These are phyloP conservation scores for Phytopythium litorale DNA, from an alignment of 352 stramenopile species.

Conservation along the genomic window DNA sequence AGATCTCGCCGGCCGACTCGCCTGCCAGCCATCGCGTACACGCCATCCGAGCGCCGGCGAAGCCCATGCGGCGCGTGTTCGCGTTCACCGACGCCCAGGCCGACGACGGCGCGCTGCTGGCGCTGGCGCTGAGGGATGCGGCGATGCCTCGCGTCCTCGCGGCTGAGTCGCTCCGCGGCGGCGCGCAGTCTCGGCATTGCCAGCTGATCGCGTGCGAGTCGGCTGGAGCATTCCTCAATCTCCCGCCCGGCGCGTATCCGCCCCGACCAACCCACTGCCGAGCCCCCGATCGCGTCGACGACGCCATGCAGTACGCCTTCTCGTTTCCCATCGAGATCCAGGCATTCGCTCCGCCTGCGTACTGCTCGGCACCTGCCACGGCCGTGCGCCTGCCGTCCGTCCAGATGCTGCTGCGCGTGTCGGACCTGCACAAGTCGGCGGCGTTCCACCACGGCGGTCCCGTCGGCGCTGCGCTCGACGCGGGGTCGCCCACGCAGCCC, in stretches of 20 bases:
- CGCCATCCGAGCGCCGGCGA: neutral
- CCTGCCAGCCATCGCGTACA: neutral
- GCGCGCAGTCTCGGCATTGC: neutral
- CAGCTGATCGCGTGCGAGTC: neutral
- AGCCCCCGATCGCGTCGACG: neutral
- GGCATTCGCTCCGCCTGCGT: neutral
- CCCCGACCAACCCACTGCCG: constrained; percentile 5
- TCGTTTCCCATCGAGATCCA: neutral
- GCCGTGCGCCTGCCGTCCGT: constrained; percentile 14
- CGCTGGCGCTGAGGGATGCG: neutral
- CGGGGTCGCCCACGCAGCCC: neutral
- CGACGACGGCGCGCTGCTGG: neutral
- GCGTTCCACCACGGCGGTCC: neutral
- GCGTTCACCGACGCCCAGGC: neutral
- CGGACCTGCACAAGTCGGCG: neutral
- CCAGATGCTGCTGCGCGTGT: constrained; percentile 3
- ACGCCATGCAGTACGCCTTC: neutral
- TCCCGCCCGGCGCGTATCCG: neutral
- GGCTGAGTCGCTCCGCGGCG: neutral
- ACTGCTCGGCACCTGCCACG: neutral
- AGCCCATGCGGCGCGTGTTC: neutral
- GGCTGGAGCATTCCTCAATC: neutral
- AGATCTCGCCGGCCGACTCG: neutral
- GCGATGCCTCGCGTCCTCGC: neutral
- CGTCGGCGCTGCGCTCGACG: neutral